These are phyloP conservation scores for Nadsonia starkeyi-henricii DNA, from an alignment of 1,139 yeast genomes.

Conservation along the genomic window DNA sequence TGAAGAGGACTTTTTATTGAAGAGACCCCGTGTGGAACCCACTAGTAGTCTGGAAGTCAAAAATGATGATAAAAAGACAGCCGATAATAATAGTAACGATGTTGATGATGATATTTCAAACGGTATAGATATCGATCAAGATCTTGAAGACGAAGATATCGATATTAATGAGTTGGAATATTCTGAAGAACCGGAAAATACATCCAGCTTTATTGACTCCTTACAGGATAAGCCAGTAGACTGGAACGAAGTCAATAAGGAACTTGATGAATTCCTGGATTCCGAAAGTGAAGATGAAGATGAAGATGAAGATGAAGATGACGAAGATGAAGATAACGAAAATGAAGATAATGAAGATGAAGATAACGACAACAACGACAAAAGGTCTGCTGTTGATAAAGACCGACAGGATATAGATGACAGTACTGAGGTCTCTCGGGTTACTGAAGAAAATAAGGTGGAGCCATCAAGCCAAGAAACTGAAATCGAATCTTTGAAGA, in stretches of 20 bases:
- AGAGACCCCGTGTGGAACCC: constrained; percentile 12
- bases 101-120: constrained; percentile 3
- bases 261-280: constrained; percentile 25
- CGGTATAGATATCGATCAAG: constrained; percentile 26
- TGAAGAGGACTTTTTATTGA: constrained; percentile 46
- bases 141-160: constrained; percentile 25
- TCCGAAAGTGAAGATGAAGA: constrained; percentile 20
- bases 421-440: not conserved
- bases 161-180: constrained; percentile 18
- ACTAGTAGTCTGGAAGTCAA: constrained; percentile 18
- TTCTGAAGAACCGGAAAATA: not conserved
- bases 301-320: constrained; percentile 11
- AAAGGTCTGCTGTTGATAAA: not conserved
- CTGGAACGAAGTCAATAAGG: constrained; percentile 27
- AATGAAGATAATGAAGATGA: constrained; percentile 13
- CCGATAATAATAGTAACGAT: not conserved
- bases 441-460: too few species aligned
- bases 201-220: constrained; percentile 12
- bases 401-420: too few species aligned
- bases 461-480: too few species aligned
- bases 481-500: constrained; percentile 18
- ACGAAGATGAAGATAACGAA: constrained; percentile 11
- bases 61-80: constrained; percentile 2
- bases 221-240: constrained; percentile 23
- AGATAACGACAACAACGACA: constrained; percentile 11